Conservation (phyloP, 441 rosid species). For the Croton laevigatus region DNA sequence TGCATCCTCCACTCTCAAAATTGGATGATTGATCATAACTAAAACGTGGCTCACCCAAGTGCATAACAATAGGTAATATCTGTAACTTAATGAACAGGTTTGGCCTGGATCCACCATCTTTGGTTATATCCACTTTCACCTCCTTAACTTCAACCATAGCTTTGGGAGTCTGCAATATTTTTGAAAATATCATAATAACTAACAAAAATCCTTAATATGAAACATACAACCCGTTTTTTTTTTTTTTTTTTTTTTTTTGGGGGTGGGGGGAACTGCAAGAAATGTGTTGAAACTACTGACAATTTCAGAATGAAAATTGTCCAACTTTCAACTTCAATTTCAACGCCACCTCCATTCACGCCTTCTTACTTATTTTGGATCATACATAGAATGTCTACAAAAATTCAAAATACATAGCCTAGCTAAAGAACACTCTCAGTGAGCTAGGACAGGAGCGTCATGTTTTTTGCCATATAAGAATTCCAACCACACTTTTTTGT, state of each 20-base stretch:
- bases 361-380: neutral
- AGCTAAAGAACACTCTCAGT: neutral
- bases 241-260: no score
- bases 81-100: slow-evolving; percentile 67
- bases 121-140: slow-evolving; percentile 68
- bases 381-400: neutral
- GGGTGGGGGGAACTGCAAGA: neutral
- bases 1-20: slow-evolving; percentile 39
- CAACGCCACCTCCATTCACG: neutral
- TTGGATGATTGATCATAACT: slow-evolving; percentile 53
- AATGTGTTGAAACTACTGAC: neutral
- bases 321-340: neutral
- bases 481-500: neutral
- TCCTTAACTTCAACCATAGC: slow-evolving; percentile 73
- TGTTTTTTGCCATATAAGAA: neutral
- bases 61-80: slow-evolving; percentile 61
- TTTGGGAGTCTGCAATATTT: slow-evolving; percentile 66
- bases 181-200: slow-evolving; percentile 20
- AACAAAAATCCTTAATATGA: slow-evolving; percentile 6
- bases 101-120: slow-evolving; percentile 75
- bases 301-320: neutral
- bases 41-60: slow-evolving; percentile 57
- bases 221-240: no score
- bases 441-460: neutral
- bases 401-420: neutral